A percentile compares a stretch with the other conserved stretches of the same genome.
These are phyloP conservation scores for Ustilago esculenta DNA, from an alignment of 1,284 basidiomycete genomes.

Conservation along the genomic window DNA sequence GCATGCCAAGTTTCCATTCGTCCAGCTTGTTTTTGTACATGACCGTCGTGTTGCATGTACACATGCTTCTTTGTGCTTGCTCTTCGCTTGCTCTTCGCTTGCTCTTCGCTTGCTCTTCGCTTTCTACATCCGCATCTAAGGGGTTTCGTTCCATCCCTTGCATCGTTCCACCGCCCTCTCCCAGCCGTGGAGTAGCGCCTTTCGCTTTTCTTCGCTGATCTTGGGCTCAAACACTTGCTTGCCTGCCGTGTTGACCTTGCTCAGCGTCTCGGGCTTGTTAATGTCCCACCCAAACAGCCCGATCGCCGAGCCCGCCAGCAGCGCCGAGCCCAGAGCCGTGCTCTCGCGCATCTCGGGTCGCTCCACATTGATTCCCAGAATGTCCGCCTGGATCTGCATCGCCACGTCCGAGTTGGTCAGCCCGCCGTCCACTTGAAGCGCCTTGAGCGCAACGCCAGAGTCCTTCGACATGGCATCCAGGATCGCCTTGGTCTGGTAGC, in stretches of 20 bases:
- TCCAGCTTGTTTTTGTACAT: no score
- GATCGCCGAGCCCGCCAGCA: constrained; percentile 91
- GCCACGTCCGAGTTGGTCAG: constrained; percentile 73
- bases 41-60: no score
- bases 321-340: constrained; percentile 93
- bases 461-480: constrained; percentile 93
- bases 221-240: constrained; percentile 77
- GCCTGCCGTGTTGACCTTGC: constrained; percentile 86
- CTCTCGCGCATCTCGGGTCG: constrained; percentile 97
- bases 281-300: constrained; percentile 94
- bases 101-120: neutral
- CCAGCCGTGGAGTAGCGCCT: constrained; percentile 54
- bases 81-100: neutral
- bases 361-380: constrained; percentile 89
- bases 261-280: constrained; percentile 82
- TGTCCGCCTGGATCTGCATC: constrained; percentile 91
- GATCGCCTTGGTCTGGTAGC: constrained; percentile 87
- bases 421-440: constrained; percentile 86
- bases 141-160: constrained; percentile 58
- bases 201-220: constrained; percentile 70
- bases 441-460: constrained; percentile 76
- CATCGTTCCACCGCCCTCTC: constrained; percentile 57
- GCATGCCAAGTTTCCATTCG: no score
- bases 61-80: no score
- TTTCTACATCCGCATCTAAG: constrained; percentile 4